Evolutionary conservation across 202 grass and related monocot species (phyloP).

Genomic region (Hordeum pubiflorum): DNA sequence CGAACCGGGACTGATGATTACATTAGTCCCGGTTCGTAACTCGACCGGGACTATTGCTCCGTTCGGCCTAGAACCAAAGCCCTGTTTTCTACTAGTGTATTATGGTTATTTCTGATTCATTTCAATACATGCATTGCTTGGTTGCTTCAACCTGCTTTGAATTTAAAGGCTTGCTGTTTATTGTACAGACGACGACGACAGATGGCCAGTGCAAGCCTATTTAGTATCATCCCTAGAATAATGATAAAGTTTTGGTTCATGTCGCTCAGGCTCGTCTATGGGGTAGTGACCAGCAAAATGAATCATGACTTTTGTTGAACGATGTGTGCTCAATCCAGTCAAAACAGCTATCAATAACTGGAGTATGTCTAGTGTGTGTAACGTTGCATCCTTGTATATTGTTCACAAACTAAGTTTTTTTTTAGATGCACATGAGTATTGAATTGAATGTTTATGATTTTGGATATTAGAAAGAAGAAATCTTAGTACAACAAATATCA

Average conservation of each 20-base stretch:
- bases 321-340: neutral
- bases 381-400: neutral
- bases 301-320: neutral
- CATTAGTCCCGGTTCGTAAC: no score
- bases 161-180: neutral
- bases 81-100: neutral
- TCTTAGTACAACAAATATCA: no score
- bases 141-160: neutral
- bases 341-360: neutral
- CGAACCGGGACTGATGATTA: no score
- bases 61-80: no score
- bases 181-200: neutral
- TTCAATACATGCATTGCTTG: neutral
- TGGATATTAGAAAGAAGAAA: no score
- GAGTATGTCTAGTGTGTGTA: neutral
- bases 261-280: neutral
- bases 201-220: neutral
- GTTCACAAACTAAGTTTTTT: no score
- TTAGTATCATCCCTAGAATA: neutral
- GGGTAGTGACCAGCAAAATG: neutral
- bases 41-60: no score
- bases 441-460: no score
- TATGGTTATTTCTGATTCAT: neutral
- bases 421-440: no score
- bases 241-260: neutral